Conservation (phyloP, 371 early-diverging fungal genomes). For the Syncephalastrum racemosum region DNA sequence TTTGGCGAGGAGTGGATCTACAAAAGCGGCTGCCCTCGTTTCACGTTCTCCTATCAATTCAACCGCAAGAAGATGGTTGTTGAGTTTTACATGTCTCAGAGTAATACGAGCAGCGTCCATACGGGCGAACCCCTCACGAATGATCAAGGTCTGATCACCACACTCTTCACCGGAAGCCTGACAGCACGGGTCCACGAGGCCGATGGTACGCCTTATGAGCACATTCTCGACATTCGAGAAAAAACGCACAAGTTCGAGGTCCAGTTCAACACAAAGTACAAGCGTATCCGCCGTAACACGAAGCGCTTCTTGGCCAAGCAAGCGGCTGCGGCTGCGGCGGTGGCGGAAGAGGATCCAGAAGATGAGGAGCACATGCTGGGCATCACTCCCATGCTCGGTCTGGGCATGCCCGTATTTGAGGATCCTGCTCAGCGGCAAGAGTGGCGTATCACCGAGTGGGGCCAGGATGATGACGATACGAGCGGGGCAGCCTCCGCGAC, state of each 20-base stretch:
- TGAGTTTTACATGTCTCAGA: conserved; percentile 85
- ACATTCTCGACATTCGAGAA: conserved; percentile 85
- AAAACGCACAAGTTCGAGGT: conserved; percentile 81
- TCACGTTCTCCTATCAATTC: conserved; percentile 72
- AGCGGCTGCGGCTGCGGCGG: conserved; percentile 77
- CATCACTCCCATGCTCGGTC: conserved; percentile 57
- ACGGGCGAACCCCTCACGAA: too few species aligned
- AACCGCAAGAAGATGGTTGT: conserved; percentile 94
- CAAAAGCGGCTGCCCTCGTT: conserved; percentile 84
- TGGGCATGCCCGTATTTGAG: conserved; percentile 74
- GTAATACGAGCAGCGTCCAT: conserved; percentile 70
- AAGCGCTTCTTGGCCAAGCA: conserved; percentile 80
- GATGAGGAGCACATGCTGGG: conserved; percentile 49
- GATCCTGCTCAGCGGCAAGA: conserved; percentile 68
- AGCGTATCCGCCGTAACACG: conserved; percentile 87
- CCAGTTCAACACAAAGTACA: conserved; percentile 95
- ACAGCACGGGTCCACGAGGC: conserved; percentile 93
- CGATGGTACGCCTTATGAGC: conserved; percentile 91
- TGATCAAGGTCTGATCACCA: too few species aligned
- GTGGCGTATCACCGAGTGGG: conserved; percentile 83
- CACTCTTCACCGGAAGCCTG: conserved; percentile 84
- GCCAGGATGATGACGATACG: conserved; percentile 75
- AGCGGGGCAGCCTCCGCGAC: conserved; percentile 72
- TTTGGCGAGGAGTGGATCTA: conserved; percentile 97
- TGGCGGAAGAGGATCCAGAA: conserved; percentile 64